A percentile compares a stretch with the other conserved stretches of the same genome.
These are phyloP conservation scores for Psilocybe cubensis DNA, from an alignment of 768 basidiomycete species.

Conservation along the genomic window DNA sequence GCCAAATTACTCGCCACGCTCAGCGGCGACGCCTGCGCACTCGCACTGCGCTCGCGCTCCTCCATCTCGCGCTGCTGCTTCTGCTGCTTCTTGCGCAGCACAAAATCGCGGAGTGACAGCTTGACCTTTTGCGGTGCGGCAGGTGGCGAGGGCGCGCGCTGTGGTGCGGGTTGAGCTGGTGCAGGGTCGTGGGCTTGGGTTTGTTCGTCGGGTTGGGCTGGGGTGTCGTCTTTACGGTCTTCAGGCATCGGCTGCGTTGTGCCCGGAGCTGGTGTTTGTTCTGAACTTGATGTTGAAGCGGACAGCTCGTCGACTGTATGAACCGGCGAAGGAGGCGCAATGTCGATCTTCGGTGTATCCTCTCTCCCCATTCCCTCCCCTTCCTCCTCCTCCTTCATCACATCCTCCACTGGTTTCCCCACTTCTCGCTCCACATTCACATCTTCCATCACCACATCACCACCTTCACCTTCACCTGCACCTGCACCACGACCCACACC, in stretches of 20 bases:
- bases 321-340: neutral
- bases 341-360: neutral
- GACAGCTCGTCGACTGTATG: neutral
- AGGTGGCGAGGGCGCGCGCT: neutral
- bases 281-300: neutral
- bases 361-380: neutral
- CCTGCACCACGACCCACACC: neutral
- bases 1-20: neutral
- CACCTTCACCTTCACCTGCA: neutral
- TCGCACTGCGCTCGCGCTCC: constrained; percentile 11
- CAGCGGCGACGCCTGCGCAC: constrained; percentile 10
- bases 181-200: neutral
- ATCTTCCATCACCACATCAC: neutral
- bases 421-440: neutral
- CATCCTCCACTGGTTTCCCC: neutral
- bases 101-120: constrained; percentile 63
- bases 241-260: neutral
- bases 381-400: constrained; percentile 1
- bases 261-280: neutral
- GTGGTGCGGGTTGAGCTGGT: neutral
- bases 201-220: too few relatives aligned
- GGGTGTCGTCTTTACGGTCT: neutral
- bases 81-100: constrained; percentile 55
- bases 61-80: constrained; percentile 43
- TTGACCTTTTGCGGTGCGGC: constrained; percentile 44